Percentiles rank a stretch among this genome's conserved stretches.
Evolutionary conservation across 345 rosid genomes (phyloP).

Genomic region (Bruguiera parviflora): DNA sequence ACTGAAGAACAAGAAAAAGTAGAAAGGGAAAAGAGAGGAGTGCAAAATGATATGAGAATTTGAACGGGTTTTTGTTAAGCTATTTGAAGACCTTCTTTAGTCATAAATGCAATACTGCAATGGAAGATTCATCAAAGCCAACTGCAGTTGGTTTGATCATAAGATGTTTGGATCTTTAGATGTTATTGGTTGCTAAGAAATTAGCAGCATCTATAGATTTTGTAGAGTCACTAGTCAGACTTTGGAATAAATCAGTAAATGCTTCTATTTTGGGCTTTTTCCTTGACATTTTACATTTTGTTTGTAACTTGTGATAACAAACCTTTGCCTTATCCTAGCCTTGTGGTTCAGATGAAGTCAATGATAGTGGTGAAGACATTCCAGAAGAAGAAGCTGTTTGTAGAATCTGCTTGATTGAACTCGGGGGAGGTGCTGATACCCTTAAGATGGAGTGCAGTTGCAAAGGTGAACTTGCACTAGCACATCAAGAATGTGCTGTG

Average conservation of each 20-base stretch:
- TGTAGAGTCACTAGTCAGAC: background rate
- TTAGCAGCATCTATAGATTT: too few species aligned
- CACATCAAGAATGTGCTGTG: conserved; percentile 84
- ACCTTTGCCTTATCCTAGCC: conserved; percentile 63
- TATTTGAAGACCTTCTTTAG: background rate
- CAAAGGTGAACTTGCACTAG: conserved; percentile 87
- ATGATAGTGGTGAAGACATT: conserved; percentile 69
- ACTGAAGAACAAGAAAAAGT: background rate
- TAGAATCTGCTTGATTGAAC: conserved; percentile 78
- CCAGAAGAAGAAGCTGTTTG: conserved; percentile 92
- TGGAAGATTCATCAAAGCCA: too few species aligned
- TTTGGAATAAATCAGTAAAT: conserved; percentile 3
- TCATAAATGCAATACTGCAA: background rate
- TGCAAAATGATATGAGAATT: background rate
- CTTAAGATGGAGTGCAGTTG: conserved; percentile 98
- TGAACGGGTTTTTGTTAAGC: background rate
- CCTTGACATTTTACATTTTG: background rate
- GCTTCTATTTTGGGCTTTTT: conserved; percentile 14
- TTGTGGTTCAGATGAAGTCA: conserved; percentile 62
- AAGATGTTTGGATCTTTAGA: too few species aligned
- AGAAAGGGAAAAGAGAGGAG: background rate
- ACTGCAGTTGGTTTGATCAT: too few species aligned
- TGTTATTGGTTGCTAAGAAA: too few species aligned
- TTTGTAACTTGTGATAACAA: conserved; percentile 40
- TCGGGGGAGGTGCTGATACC: conserved; percentile 82